Evolutionary conservation across 208 protist species (phyloP).

Genomic region (Perkinsela sp.): DNA sequence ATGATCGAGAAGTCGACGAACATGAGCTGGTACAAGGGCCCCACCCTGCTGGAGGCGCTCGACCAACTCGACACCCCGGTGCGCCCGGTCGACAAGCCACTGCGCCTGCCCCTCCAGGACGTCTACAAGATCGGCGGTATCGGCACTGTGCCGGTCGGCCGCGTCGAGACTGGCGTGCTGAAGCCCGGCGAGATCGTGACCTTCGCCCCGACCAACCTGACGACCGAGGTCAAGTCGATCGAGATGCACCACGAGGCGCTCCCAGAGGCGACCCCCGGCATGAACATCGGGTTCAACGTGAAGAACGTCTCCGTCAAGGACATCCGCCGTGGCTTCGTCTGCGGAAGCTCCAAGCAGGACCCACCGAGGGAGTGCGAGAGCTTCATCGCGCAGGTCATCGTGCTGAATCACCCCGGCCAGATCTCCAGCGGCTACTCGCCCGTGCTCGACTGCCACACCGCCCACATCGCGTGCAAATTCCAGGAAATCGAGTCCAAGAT

Average conservation of each 20-base stretch:
- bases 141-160: conserved; percentile 20
- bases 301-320: conserved; percentile 67
- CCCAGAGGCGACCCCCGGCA: conserved; percentile 34
- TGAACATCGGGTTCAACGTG: conserved; percentile 81
- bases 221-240: conserved; percentile 37
- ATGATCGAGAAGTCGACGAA: conserved; percentile 49
- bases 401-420: conserved; percentile 69
- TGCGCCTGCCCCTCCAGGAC: conserved; percentile 75
- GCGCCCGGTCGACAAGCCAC: conserved; percentile 67
- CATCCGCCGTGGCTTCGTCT: conserved; percentile 50
- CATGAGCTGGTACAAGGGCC: conserved; percentile 71
- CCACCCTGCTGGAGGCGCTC: conserved; percentile 62
- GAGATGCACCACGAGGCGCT: conserved; percentile 61
- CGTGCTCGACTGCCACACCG: conserved; percentile 72
- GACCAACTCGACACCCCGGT: conserved; percentile 45
- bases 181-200: conserved; percentile 19
- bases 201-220: conserved; percentile 17
- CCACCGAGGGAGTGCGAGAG: conserved; percentile 16
- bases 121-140: conserved; percentile 82
- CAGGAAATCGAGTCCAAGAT: conserved; percentile 57
- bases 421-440: conserved; percentile 60
- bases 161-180: conserved; percentile 23
- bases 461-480: conserved; percentile 73
- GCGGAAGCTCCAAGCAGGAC: conserved; percentile 21
- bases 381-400: conserved; percentile 71